Evolutionary conservation across 345 rosid genomes (phyloP), one percentile per base, ranked within the genome.

Genomic region (Heritiera littoralis): DNA sequence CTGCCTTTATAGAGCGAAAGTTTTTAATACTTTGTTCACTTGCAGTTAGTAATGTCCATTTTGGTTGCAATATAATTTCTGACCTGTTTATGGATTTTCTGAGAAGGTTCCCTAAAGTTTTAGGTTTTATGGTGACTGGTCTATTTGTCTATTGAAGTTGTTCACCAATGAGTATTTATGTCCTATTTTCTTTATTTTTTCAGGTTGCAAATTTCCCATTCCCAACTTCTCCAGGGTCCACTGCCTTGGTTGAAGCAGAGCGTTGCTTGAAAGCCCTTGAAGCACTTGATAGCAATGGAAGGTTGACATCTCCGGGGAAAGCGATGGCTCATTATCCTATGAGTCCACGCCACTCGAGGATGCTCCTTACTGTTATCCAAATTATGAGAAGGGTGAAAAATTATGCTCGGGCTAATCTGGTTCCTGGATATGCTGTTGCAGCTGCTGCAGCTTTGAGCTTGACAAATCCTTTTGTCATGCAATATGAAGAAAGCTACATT

Each of bases 181-280:
- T 74, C 60, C 12, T 49, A 18, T 18, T 41, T 63, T 46, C n/a
- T 63, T 8, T 67, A 3, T 35, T 69, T 70, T 66, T 49, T 15
- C 87, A 95, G 99, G 98, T 95, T 58, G 88, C 83, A 70, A 90
- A 92, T 85, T 95, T 93, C 81, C 99, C 98, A 40, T 95, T 95
- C 83, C 99, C 98, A 40, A 95, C 99, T 76, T 90, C 96, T 61
- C 99, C 98, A 0, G 86, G 86, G 65, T 69, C 86, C 58, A 74
- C 84, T 64, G 89, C 98, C 67, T 79, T 95, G 84, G 79, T 67
- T 80, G 90, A 90, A 84, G 97, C 98, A 13, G 96, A 88, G 78
- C 74, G 80, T 43, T 91, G 98, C 80, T 81, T 95, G 85, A 90
- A 85, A 87, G 88, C 86, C 73, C 89, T 95, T 75, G 93, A 87